Base-by-base conservation (phyloP, 306 rosid species). In the Delonix regia region DNA sequence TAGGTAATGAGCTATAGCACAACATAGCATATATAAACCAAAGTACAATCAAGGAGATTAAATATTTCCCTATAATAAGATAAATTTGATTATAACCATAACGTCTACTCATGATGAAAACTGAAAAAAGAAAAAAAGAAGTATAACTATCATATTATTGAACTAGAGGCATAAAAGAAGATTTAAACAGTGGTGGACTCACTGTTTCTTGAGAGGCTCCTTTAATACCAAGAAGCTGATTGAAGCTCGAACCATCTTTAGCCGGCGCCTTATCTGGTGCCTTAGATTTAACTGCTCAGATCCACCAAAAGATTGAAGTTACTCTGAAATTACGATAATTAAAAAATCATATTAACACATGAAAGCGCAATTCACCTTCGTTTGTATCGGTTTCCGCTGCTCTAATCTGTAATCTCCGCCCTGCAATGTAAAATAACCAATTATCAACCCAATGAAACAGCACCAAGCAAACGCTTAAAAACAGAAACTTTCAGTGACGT, bases 371-470 rank as follows among this genome's bases (percentile, higher is more conserved):
- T 49, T 22, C 36, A 90, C 95, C 95, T 90, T 90, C 88, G 16
- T 86, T 79, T 21, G 89, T 55, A 53, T 88, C 92, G 6, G 95
- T 86, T 69, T 90, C 95, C 1, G 87, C 77, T 21, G 95, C 92
- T 81, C 84, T 80, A 56, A 90, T 83, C 10, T 85, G 69, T n/a
- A 88, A 78, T 61, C 90, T 88, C 78, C 92, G 42, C 61, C 89
- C 92, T 88, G 80, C 34, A 76, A 81, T 60, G 27, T 51, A 68
- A n/a, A 69, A 52, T 42, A 45, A 72, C 60, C 69, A 59, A 78
- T 39, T 53, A 65, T 45, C 77, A 55, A 72, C 15, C 42, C 60
- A 51, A 11, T 33, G 41, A 75, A 78, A 14, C 15, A 22, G 9
- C 13, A 9, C 39, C 55, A 12, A 42, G 25, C 30, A n/a, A 19